These are phyloP conservation scores for Psilocybe azurescens DNA, from an alignment of 768 basidiomycete genomes.

Conservation along the genomic window DNA sequence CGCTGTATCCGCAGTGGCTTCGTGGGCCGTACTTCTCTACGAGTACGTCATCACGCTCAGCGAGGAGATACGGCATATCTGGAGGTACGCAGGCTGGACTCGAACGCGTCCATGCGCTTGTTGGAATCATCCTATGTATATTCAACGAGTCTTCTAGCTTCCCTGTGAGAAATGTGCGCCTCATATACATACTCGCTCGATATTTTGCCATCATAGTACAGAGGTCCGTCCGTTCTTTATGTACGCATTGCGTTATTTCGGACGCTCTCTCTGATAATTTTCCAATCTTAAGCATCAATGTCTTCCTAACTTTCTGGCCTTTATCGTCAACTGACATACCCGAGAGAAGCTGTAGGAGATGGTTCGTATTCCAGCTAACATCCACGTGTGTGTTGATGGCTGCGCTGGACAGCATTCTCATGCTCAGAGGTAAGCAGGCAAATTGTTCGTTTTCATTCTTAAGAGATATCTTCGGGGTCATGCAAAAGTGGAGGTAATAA, in stretches of 20 bases:
- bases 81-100: constrained; percentile 1
- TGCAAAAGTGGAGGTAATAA: too few species aligned
- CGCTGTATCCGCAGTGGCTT: background rate
- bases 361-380: constrained; percentile 11
- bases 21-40: background rate
- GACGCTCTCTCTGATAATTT: too few species aligned
- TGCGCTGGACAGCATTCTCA: constrained; percentile 16
- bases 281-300: constrained; percentile 5
- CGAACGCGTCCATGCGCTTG: too few species aligned
- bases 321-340: background rate
- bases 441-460: background rate
- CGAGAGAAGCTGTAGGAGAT: constrained; percentile 7
- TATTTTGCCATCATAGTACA: background rate
- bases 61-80: constrained; percentile 3
- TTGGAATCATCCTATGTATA: background rate
- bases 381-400: constrained; percentile 11
- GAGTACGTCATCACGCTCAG: constrained; percentile 4
- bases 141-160: background rate
- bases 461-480: too few species aligned
- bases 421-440: constrained; percentile 15
- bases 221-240: background rate
- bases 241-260: background rate
- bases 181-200: background rate
- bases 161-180: background rate
- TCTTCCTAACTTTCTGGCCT: constrained; percentile 15